Base-by-base conservation (phyloP, 805 yeast genomes). In the Starmerella bombi region DNA sequence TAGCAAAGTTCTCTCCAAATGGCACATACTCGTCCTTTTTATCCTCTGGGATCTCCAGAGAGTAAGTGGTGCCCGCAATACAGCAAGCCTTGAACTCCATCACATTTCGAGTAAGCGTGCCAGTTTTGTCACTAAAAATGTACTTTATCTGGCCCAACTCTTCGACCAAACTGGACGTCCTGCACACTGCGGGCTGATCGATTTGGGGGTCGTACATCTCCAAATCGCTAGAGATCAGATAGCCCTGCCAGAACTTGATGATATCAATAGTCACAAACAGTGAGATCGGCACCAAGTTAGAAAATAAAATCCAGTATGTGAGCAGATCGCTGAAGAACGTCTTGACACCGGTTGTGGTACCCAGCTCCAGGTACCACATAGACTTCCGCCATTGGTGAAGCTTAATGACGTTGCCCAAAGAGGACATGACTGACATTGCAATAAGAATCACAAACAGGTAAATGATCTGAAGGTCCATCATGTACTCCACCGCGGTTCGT, bases 111-210 rank as follows among this genome's bases (percentile, higher is more conserved):
- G 99, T 91, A 44, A 91, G 67, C 0, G 99, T 91, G 23, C 99
- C 99, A 0, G 99, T 91, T 58, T 91, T 91, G 60, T 91, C 99
- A 59, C 94, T 82, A 63, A 91, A 91, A 18, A 91, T 81, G 56
- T 85, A 86, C 57, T 88, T 93, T 54, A 91, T 86, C 59, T 91
- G 99, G 21, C 99, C 99, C 49, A 91, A 67, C 53, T 91, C 98
- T 60, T 91, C 99, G 5, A 91, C 98, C 51, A 91, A 69, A 12
- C 94, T 80, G 1, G 97, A 88, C 0, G 98, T 88, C 49, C 98
- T 70, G 16, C 91, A 94, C 4, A 86, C 85, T 0, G 96, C 80
- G 2, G 98, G 97, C 0, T 95, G 85, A 55, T 91, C 97, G 0
- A 85, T 72, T 37, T 72, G 79, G 48, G 74, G 85, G 52, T 82